A percentile compares a stretch with the other conserved stretches of the same genome.
Evolutionary conservation across 1,284 basidiomycete genomes (phyloP).

Genomic region (Trametes pubescens): DNA sequence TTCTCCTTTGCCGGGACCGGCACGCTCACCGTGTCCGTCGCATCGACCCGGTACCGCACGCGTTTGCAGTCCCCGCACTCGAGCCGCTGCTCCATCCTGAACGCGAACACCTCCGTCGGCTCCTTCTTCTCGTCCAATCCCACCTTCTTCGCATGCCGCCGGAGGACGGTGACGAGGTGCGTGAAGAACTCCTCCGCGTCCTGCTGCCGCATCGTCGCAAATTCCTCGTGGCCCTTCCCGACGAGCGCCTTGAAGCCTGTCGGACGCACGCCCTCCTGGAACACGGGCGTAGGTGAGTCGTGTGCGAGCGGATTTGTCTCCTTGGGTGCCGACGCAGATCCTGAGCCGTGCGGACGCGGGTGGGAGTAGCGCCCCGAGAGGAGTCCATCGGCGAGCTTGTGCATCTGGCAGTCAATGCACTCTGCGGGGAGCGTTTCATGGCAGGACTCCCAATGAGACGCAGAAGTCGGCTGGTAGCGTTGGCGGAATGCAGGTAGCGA

Average conservation of each 20-base stretch:
- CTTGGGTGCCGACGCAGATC: conserved; percentile 37
- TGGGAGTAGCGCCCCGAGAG: conserved; percentile 92
- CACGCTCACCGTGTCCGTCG: conserved; percentile 81
- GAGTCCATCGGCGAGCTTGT: conserved; percentile 92
- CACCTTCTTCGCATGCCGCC: conserved; percentile 68
- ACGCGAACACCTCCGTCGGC: conserved; percentile 82
- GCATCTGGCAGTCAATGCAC: conserved; percentile 95
- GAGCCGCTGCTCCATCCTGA: conserved; percentile 86
- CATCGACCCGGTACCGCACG: conserved; percentile 91
- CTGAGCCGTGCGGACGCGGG: conserved; percentile 52
- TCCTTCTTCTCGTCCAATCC: conserved; percentile 40
- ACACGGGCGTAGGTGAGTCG: conserved; percentile 60
- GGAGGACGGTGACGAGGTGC: conserved; percentile 78
- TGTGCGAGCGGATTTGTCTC: conserved; percentile 47
- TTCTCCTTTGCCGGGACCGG: conserved; percentile 75
- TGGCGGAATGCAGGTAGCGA: conserved; percentile 80
- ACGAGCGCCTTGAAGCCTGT: conserved; percentile 89
- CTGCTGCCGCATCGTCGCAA: conserved; percentile 97
- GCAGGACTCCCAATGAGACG: conserved; percentile 73
- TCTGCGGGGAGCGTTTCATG: conserved; percentile 76
- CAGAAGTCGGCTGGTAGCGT: conserved; percentile 70
- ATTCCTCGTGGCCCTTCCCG: conserved; percentile 94
- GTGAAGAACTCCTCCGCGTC: conserved; percentile 97
- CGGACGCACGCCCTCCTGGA: conserved; percentile 90
- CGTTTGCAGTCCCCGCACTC: conserved; percentile 84